Evolutionary conservation across 768 basidiomycete genomes (phyloP).

Genomic region (Tricholomella constricta): DNA sequence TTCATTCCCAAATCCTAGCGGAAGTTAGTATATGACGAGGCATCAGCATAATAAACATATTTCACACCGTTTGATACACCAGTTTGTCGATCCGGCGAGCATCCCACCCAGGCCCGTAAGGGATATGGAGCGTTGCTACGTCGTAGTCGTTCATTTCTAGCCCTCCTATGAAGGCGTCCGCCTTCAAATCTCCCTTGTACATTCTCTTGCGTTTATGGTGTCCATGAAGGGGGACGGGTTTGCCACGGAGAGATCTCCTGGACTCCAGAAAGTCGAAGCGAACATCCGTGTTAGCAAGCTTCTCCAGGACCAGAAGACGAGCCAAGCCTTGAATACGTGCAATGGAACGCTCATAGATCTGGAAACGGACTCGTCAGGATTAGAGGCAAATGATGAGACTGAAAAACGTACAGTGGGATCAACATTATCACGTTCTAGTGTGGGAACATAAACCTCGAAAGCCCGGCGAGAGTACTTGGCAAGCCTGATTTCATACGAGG

Average conservation of each 20-base stretch:
- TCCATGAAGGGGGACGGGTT: conserved; percentile 36
- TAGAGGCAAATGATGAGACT: not conserved
- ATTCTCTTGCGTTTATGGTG: conserved; percentile 37
- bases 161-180: conserved; percentile 38
- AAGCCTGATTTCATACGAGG: conserved; percentile 64
- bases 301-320: conserved; percentile 63
- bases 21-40: not conserved
- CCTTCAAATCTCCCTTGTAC: conserved; percentile 60
- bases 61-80: conserved; percentile 56
- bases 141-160: conserved; percentile 63
- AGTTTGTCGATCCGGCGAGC: conserved; percentile 56
- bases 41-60: not conserved
- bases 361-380: not conserved
- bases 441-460: conserved; percentile 60
- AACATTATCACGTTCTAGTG: conserved; percentile 48
- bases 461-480: conserved; percentile 57
- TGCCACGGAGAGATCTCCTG: conserved; percentile 51
- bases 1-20: conserved; percentile 65
- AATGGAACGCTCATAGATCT: conserved; percentile 67
- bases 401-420: conserved; percentile 54
- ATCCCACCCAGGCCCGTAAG: conserved; percentile 63
- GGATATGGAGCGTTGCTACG: conserved; percentile 54
- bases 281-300: conserved; percentile 44
- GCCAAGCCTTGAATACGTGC: conserved; percentile 58
- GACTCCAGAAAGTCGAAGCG: conserved; percentile 49